Evolutionary conservation across 208 protist genomes (phyloP).

Genomic region (Eutreptiella sp.): DNA sequence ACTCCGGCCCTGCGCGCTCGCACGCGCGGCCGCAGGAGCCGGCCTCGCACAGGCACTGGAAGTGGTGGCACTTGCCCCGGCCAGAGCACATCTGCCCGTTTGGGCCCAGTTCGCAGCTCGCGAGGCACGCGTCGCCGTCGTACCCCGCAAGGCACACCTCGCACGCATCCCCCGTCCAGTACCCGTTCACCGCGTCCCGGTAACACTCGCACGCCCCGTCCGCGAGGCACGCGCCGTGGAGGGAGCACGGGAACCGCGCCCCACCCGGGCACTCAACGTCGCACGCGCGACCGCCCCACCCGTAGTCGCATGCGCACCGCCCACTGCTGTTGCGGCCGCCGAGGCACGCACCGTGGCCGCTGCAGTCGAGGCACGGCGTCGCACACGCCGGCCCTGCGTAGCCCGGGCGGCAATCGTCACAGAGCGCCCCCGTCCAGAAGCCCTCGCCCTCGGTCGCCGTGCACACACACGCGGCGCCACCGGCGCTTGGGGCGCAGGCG

Average conservation of each 20-base stretch:
- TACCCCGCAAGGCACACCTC: slow-evolving; percentile 11
- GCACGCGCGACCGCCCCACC: slow-evolving; percentile 19
- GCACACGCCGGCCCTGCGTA: slow-evolving; percentile 12
- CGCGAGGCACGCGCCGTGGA: slow-evolving; percentile 5
- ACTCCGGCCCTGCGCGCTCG: too few relatives aligned
- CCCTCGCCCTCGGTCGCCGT: slow-evolving; percentile 12
- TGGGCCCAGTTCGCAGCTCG: background rate
- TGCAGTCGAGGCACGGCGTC: slow-evolving; percentile 10
- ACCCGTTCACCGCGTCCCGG: background rate
- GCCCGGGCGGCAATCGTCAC: slow-evolving; percentile 4
- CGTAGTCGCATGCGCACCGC: slow-evolving; percentile 13
- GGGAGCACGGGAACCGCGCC: slow-evolving; percentile 12
- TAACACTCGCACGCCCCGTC: slow-evolving; percentile 10
- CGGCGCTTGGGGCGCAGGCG: slow-evolving; percentile 9
- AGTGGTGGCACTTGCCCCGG: slow-evolving; percentile 2
- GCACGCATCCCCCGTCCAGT: slow-evolving; percentile 20
- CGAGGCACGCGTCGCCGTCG: slow-evolving; percentile 12
- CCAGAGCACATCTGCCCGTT: slow-evolving; percentile 5
- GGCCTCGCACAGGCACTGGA: too few relatives aligned
- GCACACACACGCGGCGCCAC: slow-evolving; percentile 19
- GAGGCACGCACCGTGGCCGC: slow-evolving; percentile 7
- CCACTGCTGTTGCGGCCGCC: slow-evolving; percentile 2
- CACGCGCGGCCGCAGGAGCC: too few relatives aligned
- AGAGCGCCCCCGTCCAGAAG: slow-evolving; percentile 12
- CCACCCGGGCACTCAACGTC: slow-evolving; percentile 23